Base-by-base conservation (phyloP, 177 flowering plant genomes). In the Tripterygium wilfordii region DNA sequence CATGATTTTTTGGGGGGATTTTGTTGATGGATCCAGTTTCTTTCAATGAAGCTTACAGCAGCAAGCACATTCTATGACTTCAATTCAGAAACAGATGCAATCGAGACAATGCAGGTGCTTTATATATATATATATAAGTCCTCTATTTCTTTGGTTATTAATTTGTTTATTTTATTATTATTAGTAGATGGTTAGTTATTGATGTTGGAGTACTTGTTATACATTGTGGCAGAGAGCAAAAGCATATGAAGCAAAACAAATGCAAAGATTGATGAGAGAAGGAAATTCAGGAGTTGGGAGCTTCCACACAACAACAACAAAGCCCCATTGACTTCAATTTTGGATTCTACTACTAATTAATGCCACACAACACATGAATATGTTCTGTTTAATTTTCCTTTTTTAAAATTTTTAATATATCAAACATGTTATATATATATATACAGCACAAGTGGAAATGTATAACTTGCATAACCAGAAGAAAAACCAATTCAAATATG, bases 11-110 rank as follows among this genome's bases (percentile, higher is more conserved):
- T n/a, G n/a, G n/a, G n/a, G n/a, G n/a, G n/a, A 30, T 12, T 30
- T 30, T 12, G 7, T 30, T 12, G 8, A 30, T 30, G 7, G 10
- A 22, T 56, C 41, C 76, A 77, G 83, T 77, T 77, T 56, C 72
- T 77, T 4, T 77, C 83, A 0, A 74, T 74, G 83, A 77, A 68
- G 60, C 79, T 77, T 13, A 69, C 75, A 0, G 79, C 79, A 48
- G 83, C 83, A 24, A 77, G 79, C 62, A 32, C 64, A 23, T 77
- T 42, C 26, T 62, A 77, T 39, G 77, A 74, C 53, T 71, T 74
- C 67, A 77, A 67, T 35, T 57, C 71, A 21, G 83, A 74, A 36
- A 16, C 75, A 43, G 79, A 74, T 49, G 54, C 58, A 9, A 13
- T 69, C 3, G 73, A 68, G 22, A 46, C 51, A 54, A 17, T 69